phyloP scores from a whole-genome alignment of 2,329 filamentous ascomycete genomes.

The Calonectria hawksworthii region DNA sequence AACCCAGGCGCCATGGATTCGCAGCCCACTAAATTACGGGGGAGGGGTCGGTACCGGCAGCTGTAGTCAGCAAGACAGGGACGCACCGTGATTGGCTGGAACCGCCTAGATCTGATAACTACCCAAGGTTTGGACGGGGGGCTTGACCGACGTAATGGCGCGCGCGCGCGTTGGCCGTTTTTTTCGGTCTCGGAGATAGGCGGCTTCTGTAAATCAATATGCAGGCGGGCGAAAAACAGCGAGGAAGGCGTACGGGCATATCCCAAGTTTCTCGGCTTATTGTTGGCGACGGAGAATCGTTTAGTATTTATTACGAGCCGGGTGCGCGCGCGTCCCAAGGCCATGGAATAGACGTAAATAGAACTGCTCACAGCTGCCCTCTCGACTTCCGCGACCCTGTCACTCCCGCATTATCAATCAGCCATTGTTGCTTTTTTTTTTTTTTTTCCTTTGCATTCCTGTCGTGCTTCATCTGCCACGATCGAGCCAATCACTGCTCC shows the following conservation, averaged over 20 bases:
- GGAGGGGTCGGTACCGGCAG: background rate
- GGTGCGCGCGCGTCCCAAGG: background rate
- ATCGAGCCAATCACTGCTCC: conserved; percentile 17
- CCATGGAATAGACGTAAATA: background rate
- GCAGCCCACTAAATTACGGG: background rate
- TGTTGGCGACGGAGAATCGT: background rate
- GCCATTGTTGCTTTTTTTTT: conserved; percentile 17
- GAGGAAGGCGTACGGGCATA: background rate
- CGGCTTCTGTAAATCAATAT: conserved; percentile 14
- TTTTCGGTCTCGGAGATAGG: conserved; percentile 36
- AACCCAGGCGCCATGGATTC: background rate
- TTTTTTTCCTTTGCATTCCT: background rate
- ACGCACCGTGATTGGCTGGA: background rate
- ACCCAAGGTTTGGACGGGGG: background rate
- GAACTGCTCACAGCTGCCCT: background rate
- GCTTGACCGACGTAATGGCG: conserved; percentile 17
- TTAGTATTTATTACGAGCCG: conserved; percentile 22
- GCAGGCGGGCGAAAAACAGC: background rate
- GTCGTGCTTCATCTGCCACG: background rate
- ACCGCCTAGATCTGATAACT: conserved; percentile 6
- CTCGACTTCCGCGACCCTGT: background rate
- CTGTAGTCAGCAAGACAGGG: conserved; percentile 8
- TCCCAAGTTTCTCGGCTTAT: conserved; percentile 2
- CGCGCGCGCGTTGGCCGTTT: background rate
- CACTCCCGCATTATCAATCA: conserved; percentile 34